These are phyloP conservation scores for Colletotrichum sidae DNA, from an alignment of 2,329 filamentous ascomycete genomes.

Conservation along the genomic window DNA sequence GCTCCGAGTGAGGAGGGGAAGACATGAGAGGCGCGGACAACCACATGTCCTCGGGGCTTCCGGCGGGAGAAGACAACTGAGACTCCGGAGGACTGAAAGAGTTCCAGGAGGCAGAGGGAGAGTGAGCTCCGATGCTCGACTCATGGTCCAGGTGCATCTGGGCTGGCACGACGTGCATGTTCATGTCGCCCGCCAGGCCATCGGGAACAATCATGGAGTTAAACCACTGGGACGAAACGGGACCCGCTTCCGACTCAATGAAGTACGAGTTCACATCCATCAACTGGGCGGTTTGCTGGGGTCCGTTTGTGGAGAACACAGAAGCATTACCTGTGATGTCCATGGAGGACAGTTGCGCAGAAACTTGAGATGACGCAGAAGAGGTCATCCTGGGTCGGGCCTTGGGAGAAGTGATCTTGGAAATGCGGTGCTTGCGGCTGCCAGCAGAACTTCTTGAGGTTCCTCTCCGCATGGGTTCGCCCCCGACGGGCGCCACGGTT, in stretches of 20 bases:
- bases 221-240: slow-evolving; percentile 62
- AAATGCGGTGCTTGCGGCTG: slow-evolving; percentile 58
- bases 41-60: slow-evolving; percentile 36
- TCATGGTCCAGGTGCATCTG: slow-evolving; percentile 68
- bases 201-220: slow-evolving; percentile 58
- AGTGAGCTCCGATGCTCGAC: slow-evolving; percentile 59
- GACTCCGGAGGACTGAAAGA: slow-evolving; percentile 40
- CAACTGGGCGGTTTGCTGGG: slow-evolving; percentile 51
- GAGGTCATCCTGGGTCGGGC: slow-evolving; percentile 55
- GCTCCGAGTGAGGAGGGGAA: slow-evolving; percentile 58
- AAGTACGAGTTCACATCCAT: slow-evolving; percentile 64
- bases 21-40: slow-evolving; percentile 51
- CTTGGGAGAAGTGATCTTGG: slow-evolving; percentile 57
- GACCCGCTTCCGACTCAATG: slow-evolving; percentile 60
- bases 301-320: slow-evolving; percentile 53
- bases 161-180: slow-evolving; percentile 66
- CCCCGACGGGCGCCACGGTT: slow-evolving; percentile 45
- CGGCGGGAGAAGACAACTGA: slow-evolving; percentile 35
- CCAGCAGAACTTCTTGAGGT: slow-evolving; percentile 57
- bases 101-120: slow-evolving; percentile 62
- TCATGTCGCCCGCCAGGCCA: slow-evolving; percentile 56
- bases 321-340: slow-evolving; percentile 64
- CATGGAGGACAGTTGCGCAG: slow-evolving; percentile 63
- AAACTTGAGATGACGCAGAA: slow-evolving; percentile 58
- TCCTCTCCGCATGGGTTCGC: slow-evolving; percentile 57